Base-by-base conservation (phyloP, 2,329 filamentous ascomycete species). In the Cercospora sp. region DNA sequence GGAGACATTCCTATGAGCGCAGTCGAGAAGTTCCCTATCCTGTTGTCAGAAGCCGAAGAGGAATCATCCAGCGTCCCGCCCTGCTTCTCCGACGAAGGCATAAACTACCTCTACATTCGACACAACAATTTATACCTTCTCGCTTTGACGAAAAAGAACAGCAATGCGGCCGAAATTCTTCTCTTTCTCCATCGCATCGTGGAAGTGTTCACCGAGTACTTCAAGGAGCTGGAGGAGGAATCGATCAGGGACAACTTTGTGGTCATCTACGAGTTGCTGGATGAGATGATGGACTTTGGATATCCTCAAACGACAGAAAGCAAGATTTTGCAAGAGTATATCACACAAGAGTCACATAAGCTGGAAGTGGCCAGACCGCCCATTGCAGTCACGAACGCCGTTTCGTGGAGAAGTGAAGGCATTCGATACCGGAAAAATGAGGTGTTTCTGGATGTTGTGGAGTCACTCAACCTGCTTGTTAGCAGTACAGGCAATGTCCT, bases 201-300 rank as follows among this genome's bases (percentile, higher is more conserved):
- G 77, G 95, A 98, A 81, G 95, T 99, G 72, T 99, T 99, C 80
- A 99, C 95, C 68, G 95, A 99, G 82, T 99, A 99, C 85, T 99
- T 99, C 87, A 99, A 99, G 81, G 94, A 96, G 72, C 87, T 99
- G 69, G 95, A 99, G 81, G 95, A 99, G 81, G 95, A 99, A 82
- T 97, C 93, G 76, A 99, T 99, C 80, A 89, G 95, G 75, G 95
- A 99, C 85, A 99, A 99, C 84, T 99, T 99, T 79, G 95, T 99
- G 80, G 90, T 99, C 79, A 99, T 99, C 78, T 99, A 99, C 85
- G 95, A 99, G 82, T 83, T 99, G 70, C 88, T 99, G 71, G 95
- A 99, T 79, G 95, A 99, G 85, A 99, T 99, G 95, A 99, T 99
- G 95, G 95, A 99, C 82, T 99, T 99, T 85, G 95, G 95, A 71